Percentiles rank a stretch among this genome's conserved stretches.
Conservation (phyloP, 83 land plant species). For the Picea mariana region DNA sequence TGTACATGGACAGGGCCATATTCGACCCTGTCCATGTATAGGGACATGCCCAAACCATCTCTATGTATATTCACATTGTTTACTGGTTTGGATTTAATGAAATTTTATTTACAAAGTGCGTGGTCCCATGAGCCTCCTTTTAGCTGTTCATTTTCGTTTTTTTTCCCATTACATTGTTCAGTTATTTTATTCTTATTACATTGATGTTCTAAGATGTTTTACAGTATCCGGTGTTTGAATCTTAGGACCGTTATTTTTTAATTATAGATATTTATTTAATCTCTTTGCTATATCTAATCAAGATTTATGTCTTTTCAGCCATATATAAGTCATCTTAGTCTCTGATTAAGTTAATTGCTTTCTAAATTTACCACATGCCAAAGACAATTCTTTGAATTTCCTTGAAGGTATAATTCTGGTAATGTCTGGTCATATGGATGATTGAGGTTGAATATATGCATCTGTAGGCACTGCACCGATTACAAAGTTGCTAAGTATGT, state of each 20-base stretch:
- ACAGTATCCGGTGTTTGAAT: background rate
- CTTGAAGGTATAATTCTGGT: no score
- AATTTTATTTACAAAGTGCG: background rate
- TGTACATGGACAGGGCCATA: no score
- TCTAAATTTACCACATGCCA: background rate
- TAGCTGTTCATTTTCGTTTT: background rate
- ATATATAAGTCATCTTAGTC: background rate
- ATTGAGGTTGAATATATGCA: no score
- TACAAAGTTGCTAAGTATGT: no score
- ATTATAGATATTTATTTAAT: background rate
- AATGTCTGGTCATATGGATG: no score
- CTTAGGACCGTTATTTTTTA: background rate
- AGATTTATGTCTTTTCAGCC: background rate
- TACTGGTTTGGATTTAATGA: background rate
- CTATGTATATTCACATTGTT: background rate
- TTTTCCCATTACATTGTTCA: background rate
- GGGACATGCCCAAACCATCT: no score
- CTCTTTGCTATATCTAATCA: background rate
- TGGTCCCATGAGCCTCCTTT: background rate
- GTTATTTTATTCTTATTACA: background rate
- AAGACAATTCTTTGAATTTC: no score
- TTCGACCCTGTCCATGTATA: no score
- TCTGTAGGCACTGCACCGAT: no score
- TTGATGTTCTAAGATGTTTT: background rate
- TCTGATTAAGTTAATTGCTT: background rate